A percentile compares a stretch with the other conserved stretches of the same genome.
These are phyloP conservation scores for Azolla pinnata DNA, from an alignment of 75 land plant species.

Conservation along the genomic window DNA sequence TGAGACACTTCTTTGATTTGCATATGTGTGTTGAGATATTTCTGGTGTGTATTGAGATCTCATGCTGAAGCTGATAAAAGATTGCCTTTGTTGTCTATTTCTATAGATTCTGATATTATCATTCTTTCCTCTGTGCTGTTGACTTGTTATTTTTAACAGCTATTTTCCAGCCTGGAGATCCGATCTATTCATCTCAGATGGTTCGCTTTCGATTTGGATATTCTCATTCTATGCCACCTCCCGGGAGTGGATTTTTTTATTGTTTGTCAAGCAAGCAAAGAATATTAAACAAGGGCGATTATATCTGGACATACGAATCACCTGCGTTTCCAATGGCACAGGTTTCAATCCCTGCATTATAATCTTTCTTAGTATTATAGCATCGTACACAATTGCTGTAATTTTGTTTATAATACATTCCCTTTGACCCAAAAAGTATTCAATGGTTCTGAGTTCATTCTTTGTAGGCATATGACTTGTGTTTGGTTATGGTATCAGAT, in stretches of 20 bases:
- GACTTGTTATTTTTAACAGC: slow-evolving; percentile 35
- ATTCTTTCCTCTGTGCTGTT: background rate
- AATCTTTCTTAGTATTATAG: background rate
- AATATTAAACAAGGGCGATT: slow-evolving; percentile 23
- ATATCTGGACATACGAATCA: slow-evolving; percentile 75
- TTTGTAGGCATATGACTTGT: background rate
- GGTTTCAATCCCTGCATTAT: slow-evolving; percentile 25
- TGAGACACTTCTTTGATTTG: too few relatives aligned
- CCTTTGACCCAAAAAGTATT: background rate
- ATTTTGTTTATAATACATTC: background rate
- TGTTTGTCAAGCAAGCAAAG: background rate
- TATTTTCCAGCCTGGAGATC: slow-evolving; percentile 55
- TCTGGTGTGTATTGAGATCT: background rate
- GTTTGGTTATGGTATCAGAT: background rate
- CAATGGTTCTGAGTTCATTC: background rate
- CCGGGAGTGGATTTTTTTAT: background rate
- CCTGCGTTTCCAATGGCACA: slow-evolving; percentile 74
- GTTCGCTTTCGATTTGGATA: slow-evolving; percentile 65
- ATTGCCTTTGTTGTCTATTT: background rate
- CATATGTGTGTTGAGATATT: background rate
- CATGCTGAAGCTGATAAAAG: background rate
- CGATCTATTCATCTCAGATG: slow-evolving; percentile 70
- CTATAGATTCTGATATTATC: background rate
- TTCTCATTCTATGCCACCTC: slow-evolving; percentile 10
- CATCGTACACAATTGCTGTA: too few relatives aligned